phyloP scores from a whole-genome alignment of 352 stramenopile genomes.

The Pythium sukuiense region DNA sequence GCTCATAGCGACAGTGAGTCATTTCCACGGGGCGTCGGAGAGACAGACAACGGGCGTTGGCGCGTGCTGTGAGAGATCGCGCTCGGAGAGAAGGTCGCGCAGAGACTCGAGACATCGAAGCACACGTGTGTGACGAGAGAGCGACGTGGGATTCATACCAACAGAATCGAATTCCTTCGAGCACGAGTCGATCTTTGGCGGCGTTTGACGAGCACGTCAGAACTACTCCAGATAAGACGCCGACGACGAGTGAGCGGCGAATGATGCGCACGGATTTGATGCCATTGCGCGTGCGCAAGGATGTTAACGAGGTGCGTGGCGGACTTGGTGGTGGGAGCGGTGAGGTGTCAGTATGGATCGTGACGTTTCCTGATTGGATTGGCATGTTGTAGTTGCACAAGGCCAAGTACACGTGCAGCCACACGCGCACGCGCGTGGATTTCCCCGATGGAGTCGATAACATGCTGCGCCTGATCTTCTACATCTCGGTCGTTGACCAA shows the following conservation, averaged over 20 bases:
- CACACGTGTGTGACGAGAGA: neutral
- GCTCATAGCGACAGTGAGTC: constrained; percentile 7
- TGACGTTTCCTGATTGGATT: neutral
- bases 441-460: constrained; percentile 83
- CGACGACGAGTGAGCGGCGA: neutral
- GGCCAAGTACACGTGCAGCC: constrained; percentile 73
- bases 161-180: neutral
- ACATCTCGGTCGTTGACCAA: constrained; percentile 73
- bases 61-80: neutral
- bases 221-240: neutral
- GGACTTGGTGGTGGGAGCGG: neutral
- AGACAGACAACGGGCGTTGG: neutral
- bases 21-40: neutral
- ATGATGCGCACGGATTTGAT: constrained; percentile 77
- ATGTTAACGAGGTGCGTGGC: constrained; percentile 75
- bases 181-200: neutral
- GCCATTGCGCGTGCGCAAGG: constrained; percentile 78
- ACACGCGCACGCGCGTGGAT: constrained; percentile 79
- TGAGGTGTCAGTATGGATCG: constrained; percentile 2
- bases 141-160: neutral
- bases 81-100: neutral
- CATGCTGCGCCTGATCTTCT: constrained; percentile 80
- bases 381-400: constrained; percentile 57
- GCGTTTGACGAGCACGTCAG: neutral
- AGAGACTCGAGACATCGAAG: neutral